Base-by-base conservation (phyloP, 2,329 filamentous ascomycete species). In the Exophiala xenobiotica region DNA sequence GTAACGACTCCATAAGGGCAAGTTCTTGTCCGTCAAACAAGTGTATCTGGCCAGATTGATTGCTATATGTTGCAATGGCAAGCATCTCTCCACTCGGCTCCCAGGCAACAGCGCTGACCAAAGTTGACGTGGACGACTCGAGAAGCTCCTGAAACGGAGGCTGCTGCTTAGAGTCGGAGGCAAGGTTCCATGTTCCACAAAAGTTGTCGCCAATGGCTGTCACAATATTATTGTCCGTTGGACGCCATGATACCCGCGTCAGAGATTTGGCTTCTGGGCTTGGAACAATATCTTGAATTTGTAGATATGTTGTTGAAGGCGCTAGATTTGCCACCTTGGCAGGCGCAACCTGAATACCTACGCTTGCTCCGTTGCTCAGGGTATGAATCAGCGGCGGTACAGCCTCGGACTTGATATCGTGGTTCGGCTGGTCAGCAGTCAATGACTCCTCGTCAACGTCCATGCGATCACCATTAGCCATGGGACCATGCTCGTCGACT, bases 281-380 rank as follows among this genome's bases (percentile, higher is more conserved):
- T 26, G 58, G 57, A 46, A 64, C 63, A 52, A 68, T 59, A 61
- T 72, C 65, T 3, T 44, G 45, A 16, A 56, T 31, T 9, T 51
- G 37, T 23, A 77, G 61, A 18, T 75, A 62, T 53, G 66, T 66
- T 58, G 74, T 74, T 60, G 73, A 64, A 37, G 71, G 67, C 31
- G 66, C 67, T 50, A 78, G 67, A 62, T 77, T 73, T 54, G 69
- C 65, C 38, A 74, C 69, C 65, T 76, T 77, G 64, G 74, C 72
- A 63, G 73, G 70, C 44, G 51, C 49, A 59, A 72, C 75, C 63
- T 77, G 74, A 51, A 76, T 68, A 53, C 70, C 73, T 58, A 71
- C 64, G 62, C 74, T 77, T 48, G 67, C 65, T 43, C 74, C 74
- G 39, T 64, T 72, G 29, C 67, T 69, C 51, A 76, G 59, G 8